Base-by-base conservation (phyloP, 2,329 filamentous ascomycete species). In the Fusarium palustre region DNA sequence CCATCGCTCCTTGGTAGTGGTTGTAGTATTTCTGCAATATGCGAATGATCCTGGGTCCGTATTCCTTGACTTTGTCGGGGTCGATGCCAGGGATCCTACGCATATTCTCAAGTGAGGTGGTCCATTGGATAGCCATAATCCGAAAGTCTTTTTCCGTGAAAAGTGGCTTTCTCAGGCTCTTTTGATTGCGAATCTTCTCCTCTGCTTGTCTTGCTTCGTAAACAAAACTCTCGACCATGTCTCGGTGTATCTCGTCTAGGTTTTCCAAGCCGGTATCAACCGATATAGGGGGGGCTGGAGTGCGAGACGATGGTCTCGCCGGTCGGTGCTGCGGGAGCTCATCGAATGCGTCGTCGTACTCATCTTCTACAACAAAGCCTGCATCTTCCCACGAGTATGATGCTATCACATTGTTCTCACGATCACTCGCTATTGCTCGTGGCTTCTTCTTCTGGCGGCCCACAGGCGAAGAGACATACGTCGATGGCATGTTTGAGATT, bases 111-210 rank as follows among this genome's bases (percentile, higher is more conserved):
- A 88, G 73, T 11, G 83, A 87, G 10, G 81, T 83, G 1, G 91
- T 92, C 83, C 91, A 91, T 34, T 83, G 79, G 50, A 93, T 87
- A 15, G 87, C 90, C 91, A 96, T 94, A 70, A 91, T 86, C 36
- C 90, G 87, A 52, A 94, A 85, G 16, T 92, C 84, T 24, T 83
- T 84, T 64, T 93, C 90, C 0, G 88, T 89, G 75, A 96, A 96
- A 1, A 90, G 81, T 6, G 86, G 84, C 24, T 83, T 81, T 11
- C 87, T 85, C 33, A 91, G 78, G 7, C 83, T 81, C 52, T 87
- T 87, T 25, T 82, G 82, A 66, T 88, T 87, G 71, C 90, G 86
- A 25, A 94, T 82, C 2, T 84, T 81, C 71, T 90, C 87, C 70
- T 91, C 88, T 18, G 88, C 57, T 22, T 79, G 78, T 72, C 87